Conservation (phyloP, 768 basidiomycete species). For the Leccinum barrowsii region DNA sequence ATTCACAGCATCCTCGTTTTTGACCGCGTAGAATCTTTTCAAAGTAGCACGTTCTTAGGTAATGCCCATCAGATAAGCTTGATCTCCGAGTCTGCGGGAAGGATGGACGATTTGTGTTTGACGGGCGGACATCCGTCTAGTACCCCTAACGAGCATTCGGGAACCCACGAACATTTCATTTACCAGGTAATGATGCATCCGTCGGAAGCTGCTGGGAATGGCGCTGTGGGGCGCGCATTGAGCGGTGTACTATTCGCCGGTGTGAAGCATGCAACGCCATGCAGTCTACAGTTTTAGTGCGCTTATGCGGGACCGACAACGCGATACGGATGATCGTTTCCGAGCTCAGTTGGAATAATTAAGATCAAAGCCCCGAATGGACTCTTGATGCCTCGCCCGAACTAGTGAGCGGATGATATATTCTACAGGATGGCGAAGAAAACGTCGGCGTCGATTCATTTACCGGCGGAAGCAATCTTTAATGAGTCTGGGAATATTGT, state of each 20-base stretch:
- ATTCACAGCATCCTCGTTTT: not conserved
- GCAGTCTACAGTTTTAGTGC: not conserved
- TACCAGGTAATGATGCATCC: not conserved
- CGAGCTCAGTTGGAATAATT: not conserved
- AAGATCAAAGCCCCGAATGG: not conserved
- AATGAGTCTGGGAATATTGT: constrained; percentile 16
- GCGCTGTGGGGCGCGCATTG: constrained; percentile 3
- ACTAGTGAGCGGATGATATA: not conserved
- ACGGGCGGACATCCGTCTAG: not conserved
- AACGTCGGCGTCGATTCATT: not conserved
- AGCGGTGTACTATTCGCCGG: not conserved
- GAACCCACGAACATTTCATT: constrained; percentile 4
- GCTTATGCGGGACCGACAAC: constrained; percentile 2
- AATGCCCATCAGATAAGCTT: not conserved
- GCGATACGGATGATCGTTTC: not conserved
- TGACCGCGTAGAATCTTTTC: not conserved
- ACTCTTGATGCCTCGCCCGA: not conserved
- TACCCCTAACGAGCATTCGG: constrained; percentile 4
- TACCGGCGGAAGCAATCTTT: not conserved
- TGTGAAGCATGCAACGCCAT: not conserved
- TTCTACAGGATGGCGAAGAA: not conserved
- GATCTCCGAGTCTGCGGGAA: not conserved
- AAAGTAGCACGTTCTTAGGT: not conserved
- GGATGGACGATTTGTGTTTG: not conserved
- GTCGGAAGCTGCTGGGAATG: constrained; percentile 1